phyloP scores from a whole-genome alignment of 2,329 filamentous ascomycete species.

The Dichotomopilus funicola region DNA sequence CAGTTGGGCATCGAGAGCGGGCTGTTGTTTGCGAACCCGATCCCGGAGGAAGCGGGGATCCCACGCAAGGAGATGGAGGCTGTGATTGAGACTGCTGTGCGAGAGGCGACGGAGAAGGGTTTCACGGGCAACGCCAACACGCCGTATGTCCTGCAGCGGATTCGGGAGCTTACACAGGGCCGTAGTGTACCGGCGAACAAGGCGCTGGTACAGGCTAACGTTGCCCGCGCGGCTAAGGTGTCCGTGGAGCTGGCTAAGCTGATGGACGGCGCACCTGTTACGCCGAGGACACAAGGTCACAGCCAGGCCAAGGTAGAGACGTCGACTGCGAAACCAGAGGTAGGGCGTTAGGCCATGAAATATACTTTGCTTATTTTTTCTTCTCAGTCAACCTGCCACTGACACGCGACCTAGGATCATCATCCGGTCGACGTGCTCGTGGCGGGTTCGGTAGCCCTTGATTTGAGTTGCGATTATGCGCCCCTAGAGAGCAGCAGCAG shows the following conservation, averaged over 20 bases:
- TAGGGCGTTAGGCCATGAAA: neutral
- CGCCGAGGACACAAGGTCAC: neutral
- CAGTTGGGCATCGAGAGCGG: slow-evolving; percentile 68
- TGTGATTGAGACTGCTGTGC: slow-evolving; percentile 62
- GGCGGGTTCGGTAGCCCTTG: slow-evolving; percentile 82
- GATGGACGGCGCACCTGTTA: slow-evolving; percentile 23
- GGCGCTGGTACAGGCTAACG: slow-evolving; percentile 50
- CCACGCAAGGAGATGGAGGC: slow-evolving; percentile 63
- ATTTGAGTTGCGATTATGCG: slow-evolving; percentile 74
- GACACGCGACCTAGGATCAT: slow-evolving; percentile 10
- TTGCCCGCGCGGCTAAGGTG: slow-evolving; percentile 48
- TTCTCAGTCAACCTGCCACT: too few species aligned
- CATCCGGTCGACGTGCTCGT: slow-evolving; percentile 62
- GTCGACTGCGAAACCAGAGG: neutral
- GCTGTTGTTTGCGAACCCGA: slow-evolving; percentile 82
- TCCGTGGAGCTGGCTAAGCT: slow-evolving; percentile 47
- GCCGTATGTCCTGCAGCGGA: slow-evolving; percentile 71
- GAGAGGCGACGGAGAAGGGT: slow-evolving; percentile 57
- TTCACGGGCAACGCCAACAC: slow-evolving; percentile 72
- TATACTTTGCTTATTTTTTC: neutral
- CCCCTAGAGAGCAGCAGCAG: slow-evolving; percentile 23
- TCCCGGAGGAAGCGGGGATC: slow-evolving; percentile 64
- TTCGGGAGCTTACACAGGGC: slow-evolving; percentile 69
- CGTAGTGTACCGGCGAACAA: slow-evolving; percentile 69
- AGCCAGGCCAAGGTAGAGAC: slow-evolving; percentile 3